These are phyloP conservation scores for Euptelea pleiosperma DNA, from an alignment of 164 flowering plant species.

Conservation along the genomic window DNA sequence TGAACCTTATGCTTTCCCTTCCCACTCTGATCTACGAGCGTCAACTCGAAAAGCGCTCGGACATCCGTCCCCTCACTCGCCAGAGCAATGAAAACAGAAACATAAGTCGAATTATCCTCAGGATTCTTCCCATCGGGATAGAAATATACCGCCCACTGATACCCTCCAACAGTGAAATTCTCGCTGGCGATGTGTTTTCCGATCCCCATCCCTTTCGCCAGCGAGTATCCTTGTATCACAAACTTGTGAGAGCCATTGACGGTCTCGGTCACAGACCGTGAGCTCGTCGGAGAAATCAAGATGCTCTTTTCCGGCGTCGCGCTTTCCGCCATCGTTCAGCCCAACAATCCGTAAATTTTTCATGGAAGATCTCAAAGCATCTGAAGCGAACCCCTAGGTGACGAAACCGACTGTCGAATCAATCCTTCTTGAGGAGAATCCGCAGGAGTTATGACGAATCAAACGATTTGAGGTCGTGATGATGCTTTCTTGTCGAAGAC, in stretches of 20 bases:
- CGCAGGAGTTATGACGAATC: background rate
- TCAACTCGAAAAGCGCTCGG: slow-evolving; percentile 60
- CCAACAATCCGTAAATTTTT: slow-evolving; percentile 15
- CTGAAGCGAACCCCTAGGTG: slow-evolving; percentile 1
- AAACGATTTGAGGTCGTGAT: background rate
- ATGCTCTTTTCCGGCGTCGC: slow-evolving; percentile 6
- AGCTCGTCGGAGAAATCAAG: slow-evolving; percentile 48
- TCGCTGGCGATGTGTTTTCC: slow-evolving; percentile 91
- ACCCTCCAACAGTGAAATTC: slow-evolving; percentile 75
- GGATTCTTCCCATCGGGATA: slow-evolving; percentile 65
- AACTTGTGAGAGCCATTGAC: slow-evolving; percentile 82
- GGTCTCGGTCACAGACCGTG: slow-evolving; percentile 67
- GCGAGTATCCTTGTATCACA: slow-evolving; percentile 74
- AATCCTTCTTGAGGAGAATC: background rate
- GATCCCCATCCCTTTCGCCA: slow-evolving; percentile 87
- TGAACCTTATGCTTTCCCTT: slow-evolving; percentile 85
- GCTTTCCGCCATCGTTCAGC: slow-evolving; percentile 18
- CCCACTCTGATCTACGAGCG: slow-evolving; percentile 85
- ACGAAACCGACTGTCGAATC: background rate
- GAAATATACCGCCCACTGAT: slow-evolving; percentile 69
- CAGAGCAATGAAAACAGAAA: slow-evolving; percentile 85
- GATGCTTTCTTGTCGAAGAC: background rate
- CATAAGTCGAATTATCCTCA: slow-evolving; percentile 80
- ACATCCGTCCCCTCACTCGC: slow-evolving; percentile 78
- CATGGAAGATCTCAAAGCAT: slow-evolving; percentile 18